Conservation (phyloP, 139 green algal species). For the Chloropicon primus region DNA sequence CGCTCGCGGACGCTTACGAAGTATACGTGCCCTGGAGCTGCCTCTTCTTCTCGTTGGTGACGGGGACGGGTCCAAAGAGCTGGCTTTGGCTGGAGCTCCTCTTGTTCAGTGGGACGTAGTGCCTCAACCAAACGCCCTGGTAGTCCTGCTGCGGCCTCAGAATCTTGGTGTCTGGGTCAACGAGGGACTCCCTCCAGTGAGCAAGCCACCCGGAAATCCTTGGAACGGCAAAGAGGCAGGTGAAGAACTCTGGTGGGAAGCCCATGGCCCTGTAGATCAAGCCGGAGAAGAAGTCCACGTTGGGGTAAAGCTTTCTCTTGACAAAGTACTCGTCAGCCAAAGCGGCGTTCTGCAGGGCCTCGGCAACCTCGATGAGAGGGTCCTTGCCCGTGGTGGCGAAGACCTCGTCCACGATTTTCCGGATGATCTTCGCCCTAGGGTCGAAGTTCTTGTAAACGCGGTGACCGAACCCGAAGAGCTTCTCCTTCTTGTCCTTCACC, state of each 20-base stretch:
- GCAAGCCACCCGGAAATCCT: constrained; percentile 76
- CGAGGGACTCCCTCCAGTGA: constrained; percentile 90
- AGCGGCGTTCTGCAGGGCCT: constrained; percentile 65
- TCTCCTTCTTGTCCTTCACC: constrained; percentile 54
- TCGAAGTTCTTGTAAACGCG: constrained; percentile 99
- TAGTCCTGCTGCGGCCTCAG: constrained; percentile 95
- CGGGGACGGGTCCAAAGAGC: not conserved
- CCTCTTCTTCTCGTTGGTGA: not conserved
- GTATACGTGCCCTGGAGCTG: not conserved
- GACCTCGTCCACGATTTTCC: constrained; percentile 45
- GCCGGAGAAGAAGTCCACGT: constrained; percentile 96
- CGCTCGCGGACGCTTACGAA: not conserved
- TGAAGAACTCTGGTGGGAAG: constrained; percentile 97
- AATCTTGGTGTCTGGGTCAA: constrained; percentile 93
- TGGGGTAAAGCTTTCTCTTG: constrained; percentile 93
- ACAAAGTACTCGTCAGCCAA: constrained; percentile 56
- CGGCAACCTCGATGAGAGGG: constrained; percentile 88
- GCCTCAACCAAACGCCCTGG: constrained; percentile 12
- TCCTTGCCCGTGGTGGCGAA: constrained; percentile 80
- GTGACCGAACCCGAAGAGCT: constrained; percentile 94
- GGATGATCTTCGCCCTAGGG: constrained; percentile 85
- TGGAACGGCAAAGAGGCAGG: constrained; percentile 96
- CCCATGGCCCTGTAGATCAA: constrained; percentile 68
- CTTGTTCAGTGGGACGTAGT: not conserved
- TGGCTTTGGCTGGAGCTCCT: not conserved